phyloP scores from a whole-genome alignment of 1,284 basidiomycete species.

The Ustilago crameri region DNA sequence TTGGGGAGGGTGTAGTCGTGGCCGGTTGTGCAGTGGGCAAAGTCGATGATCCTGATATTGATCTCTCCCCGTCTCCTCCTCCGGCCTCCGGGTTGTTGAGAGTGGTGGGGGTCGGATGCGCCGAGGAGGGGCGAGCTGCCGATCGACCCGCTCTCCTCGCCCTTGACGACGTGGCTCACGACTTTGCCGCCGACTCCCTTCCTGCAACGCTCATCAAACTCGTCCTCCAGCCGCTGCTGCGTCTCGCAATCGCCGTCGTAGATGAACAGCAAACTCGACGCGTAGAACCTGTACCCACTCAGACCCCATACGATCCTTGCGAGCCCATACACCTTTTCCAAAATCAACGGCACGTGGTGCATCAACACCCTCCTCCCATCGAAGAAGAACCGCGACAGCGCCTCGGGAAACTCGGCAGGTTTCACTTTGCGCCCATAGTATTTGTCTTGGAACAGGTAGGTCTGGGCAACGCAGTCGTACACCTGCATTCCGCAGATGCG shows the following conservation, averaged over 20 bases:
- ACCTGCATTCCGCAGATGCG: slow-evolving; percentile 99
- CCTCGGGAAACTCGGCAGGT: slow-evolving; percentile 83
- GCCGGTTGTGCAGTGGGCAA: slow-evolving; percentile 97
- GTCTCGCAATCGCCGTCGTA: slow-evolving; percentile 93
- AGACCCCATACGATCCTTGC: slow-evolving; percentile 88
- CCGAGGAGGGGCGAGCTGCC: slow-evolving; percentile 32
- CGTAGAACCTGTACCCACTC: slow-evolving; percentile 95
- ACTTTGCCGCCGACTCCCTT: neutral
- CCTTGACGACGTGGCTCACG: slow-evolving; percentile 23
- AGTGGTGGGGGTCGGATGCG: neutral
- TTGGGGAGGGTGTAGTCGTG: slow-evolving; percentile 80
- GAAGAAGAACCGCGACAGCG: slow-evolving; percentile 84
- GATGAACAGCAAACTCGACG: slow-evolving; percentile 93
- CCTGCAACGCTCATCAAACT: slow-evolving; percentile 45
- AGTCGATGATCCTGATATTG: slow-evolving; percentile 95
- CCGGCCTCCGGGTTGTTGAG: slow-evolving; percentile 4
- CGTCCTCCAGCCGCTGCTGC: slow-evolving; percentile 74
- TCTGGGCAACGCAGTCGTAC: slow-evolving; percentile 70
- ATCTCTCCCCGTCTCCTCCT: slow-evolving; percentile 77
- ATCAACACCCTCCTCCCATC: slow-evolving; percentile 85
- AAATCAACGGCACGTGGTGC: slow-evolving; percentile 89
- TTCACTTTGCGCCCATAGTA: slow-evolving; percentile 91
- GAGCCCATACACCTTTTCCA: slow-evolving; percentile 92
- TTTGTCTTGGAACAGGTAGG: slow-evolving; percentile 94
- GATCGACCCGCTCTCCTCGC: slow-evolving; percentile 38